phyloP scores from a whole-genome alignment of 352 stramenopile genomes.

The Globisporangium nagaii region DNA sequence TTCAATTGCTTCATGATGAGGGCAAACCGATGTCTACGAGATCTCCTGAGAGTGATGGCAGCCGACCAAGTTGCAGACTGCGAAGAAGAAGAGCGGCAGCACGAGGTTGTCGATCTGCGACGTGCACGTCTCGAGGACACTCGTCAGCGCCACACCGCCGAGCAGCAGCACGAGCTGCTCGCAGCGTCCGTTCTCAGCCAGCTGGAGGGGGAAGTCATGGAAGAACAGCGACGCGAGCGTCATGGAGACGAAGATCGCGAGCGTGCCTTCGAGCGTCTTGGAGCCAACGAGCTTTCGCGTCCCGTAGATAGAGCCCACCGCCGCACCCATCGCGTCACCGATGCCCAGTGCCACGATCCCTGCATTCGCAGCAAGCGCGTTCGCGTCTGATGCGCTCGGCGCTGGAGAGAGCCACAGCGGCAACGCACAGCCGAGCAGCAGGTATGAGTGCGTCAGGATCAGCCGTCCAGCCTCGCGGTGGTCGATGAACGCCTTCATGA shows the following conservation, averaged over 20 bases:
- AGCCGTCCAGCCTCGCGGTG: slow-evolving; percentile 59
- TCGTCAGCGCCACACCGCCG: slow-evolving; percentile 40
- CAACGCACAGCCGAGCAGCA: slow-evolving; percentile 70
- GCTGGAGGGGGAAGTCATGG: slow-evolving; percentile 29
- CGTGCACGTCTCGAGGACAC: slow-evolving; percentile 57
- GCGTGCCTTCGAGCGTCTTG: slow-evolving; percentile 64
- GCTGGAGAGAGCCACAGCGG: slow-evolving; percentile 51
- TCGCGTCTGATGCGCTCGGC: background rate
- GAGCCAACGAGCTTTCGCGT: slow-evolving; percentile 43
- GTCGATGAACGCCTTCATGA: slow-evolving; percentile 75
- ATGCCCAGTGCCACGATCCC: slow-evolving; percentile 66
- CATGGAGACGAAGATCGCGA: slow-evolving; percentile 59
- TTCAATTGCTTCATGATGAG: too few species aligned
- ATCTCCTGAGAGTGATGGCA: too few species aligned
- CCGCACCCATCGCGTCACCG: slow-evolving; percentile 73
- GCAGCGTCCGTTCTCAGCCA: slow-evolving; percentile 16
- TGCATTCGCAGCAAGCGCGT: slow-evolving; percentile 44
- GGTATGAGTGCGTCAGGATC: slow-evolving; percentile 74
- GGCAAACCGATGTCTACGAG: too few species aligned
- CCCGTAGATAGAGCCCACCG: slow-evolving; percentile 48
- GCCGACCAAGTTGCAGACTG: slow-evolving; percentile 39
- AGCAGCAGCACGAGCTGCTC: slow-evolving; percentile 24
- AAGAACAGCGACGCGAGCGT: slow-evolving; percentile 38
- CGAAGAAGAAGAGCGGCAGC: slow-evolving; percentile 65
- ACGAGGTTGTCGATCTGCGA: slow-evolving; percentile 84